Evolutionary conservation across 2,329 filamentous ascomycete species (phyloP), one percentile per base, ranked within the genome.

Genomic region (Ceratocystis alfenasii): DNA sequence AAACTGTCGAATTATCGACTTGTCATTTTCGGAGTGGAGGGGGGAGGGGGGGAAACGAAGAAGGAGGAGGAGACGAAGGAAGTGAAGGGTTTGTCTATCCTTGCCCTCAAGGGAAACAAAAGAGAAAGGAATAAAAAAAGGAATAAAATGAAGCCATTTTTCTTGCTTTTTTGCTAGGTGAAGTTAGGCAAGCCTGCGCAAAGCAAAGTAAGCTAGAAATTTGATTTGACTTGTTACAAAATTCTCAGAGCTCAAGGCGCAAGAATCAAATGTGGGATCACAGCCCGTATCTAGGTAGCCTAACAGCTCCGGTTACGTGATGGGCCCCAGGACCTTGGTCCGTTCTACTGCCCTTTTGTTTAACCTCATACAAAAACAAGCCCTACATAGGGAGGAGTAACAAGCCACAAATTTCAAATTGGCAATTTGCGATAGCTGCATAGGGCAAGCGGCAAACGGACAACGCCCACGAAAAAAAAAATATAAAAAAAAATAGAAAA

Each of bases 361-460:
- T n/a, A 30, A 59, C 55, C 33, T 17, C 28, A 59, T 59, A 59
- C 55, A 59, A 59, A 25, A 25, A 10, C 36, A 28, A 22, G 36
- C 36, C 36, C 17, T 17, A 59, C 55, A n/a, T 8, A 59, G 55
- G 55, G 55, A 59, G 28, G 53, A 25, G 20, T 7, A 25, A 15
- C 48, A 59, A 30, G 55, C 55, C 55, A 59, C 55, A n/a, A 59
- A 59, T 59, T 59, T 30, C n/a, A 59, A 55, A 12, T 55, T 55
- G 17, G 10, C 7, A 59, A 30, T 59, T 20, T 22, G 48, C 30
- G 53, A 57, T 57, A 59, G 17, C 4, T 59, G 55, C 55, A 59
- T 59, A 59, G 55, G 55, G 55, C 28, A 59, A 36, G 6, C 15
- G 2, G 25, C 25, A 59, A 57, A 50, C 3, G 20, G 3, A 17